Evolutionary conservation across 2,329 filamentous ascomycete genomes (phyloP).

Genomic region (Claviceps spartinae): DNA sequence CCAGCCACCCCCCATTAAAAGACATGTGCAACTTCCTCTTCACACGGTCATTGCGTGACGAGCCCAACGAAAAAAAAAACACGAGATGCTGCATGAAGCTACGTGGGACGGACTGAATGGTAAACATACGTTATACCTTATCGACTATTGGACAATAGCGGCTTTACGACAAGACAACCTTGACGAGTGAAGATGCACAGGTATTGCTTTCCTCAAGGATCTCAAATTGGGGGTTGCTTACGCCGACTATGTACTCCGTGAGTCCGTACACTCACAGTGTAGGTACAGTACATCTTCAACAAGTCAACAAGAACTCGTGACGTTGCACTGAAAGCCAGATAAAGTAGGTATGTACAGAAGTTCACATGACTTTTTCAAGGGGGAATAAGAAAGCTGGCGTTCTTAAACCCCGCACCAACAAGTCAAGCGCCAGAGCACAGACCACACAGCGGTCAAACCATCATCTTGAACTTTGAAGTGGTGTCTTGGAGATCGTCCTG

Average conservation of each 20-base stretch:
- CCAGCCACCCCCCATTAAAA: neutral
- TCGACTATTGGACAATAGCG: neutral
- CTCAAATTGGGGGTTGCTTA: too few relatives aligned
- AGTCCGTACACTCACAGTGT: too few relatives aligned
- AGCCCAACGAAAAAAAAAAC: neutral
- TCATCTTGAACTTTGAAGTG: neutral
- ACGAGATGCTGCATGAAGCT: constrained; percentile 1
- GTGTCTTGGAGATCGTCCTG: neutral
- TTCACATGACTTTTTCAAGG: too few relatives aligned
- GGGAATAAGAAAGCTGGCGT: too few relatives aligned
- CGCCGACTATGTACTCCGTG: too few relatives aligned
- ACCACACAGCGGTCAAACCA: neutral
- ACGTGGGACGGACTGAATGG: neutral
- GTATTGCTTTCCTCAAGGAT: neutral
- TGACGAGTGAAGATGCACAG: neutral
- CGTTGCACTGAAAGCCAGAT: too few relatives aligned
- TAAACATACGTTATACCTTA: neutral
- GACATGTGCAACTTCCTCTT: neutral
- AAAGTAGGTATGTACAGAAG: too few relatives aligned
- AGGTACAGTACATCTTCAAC: too few relatives aligned
- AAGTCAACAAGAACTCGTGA: too few relatives aligned
- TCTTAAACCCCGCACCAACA: neutral
- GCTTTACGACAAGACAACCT: neutral
- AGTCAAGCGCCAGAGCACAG: neutral
- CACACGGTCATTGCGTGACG: neutral